Evolutionary conservation across 108 stramenopile genomes (phyloP).

Genomic region (Licmophora abbreviata): DNA sequence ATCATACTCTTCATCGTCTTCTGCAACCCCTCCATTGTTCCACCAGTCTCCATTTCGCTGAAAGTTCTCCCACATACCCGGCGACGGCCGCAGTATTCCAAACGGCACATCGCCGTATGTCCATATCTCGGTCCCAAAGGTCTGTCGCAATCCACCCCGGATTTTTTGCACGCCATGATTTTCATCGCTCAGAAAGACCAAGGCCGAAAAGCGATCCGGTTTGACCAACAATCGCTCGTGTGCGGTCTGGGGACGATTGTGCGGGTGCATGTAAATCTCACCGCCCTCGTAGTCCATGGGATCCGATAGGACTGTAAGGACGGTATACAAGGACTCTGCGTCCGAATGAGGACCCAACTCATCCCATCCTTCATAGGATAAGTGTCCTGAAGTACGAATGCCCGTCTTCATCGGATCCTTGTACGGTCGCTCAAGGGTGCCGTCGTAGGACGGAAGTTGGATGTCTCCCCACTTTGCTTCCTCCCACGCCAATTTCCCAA

Average conservation of each 20-base stretch:
- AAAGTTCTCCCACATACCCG: neutral
- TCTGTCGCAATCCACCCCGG: neutral
- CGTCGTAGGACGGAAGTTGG: neutral
- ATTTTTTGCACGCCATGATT: constrained; percentile 7
- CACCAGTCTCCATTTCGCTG: too few relatives aligned
- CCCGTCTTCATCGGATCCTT: constrained; percentile 3
- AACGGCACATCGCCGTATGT: constrained; percentile 2
- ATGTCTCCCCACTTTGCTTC: neutral
- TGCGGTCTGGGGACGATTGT: too few relatives aligned
- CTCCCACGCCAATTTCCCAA: constrained; percentile 6
- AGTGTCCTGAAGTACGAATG: constrained; percentile 14
- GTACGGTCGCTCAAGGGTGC: neutral
- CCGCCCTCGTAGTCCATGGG: constrained; percentile 16
- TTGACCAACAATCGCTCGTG: too few relatives aligned
- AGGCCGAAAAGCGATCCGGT: neutral
- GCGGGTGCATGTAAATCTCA: constrained; percentile 6
- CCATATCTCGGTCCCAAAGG: constrained; percentile 17
- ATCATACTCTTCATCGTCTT: too few relatives aligned
- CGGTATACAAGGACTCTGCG: constrained; percentile 10
- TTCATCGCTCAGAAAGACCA: constrained; percentile 14
- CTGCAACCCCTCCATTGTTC: too few relatives aligned
- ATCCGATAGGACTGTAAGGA: constrained; percentile 8
- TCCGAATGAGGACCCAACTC: constrained; percentile 11
- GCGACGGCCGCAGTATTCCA: neutral
- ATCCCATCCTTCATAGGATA: constrained; percentile 7